A percentile compares a stretch with the other conserved stretches of the same genome.
Conservation (phyloP, 116 monocot genomes). For the Papilionanthe hybrid region DNA sequence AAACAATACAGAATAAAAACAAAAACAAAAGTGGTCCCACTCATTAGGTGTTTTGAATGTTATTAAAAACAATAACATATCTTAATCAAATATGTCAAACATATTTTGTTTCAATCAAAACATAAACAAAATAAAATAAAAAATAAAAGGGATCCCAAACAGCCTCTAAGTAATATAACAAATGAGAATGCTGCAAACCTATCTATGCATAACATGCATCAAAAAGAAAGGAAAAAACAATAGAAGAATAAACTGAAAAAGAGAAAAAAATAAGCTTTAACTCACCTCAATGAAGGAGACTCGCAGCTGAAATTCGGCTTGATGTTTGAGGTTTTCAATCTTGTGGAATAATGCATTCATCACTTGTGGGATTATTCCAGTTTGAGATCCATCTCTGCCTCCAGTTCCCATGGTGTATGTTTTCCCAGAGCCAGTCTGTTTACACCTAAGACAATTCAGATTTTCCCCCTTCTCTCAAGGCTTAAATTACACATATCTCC, state of each 20-base stretch:
- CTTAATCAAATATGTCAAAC: too few species aligned
- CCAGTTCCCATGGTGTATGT: slow-evolving; percentile 99
- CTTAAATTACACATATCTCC: not conserved
- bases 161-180: not conserved
- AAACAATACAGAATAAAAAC: too few species aligned
- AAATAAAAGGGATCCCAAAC: too few species aligned
- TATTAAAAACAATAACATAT: too few species aligned
- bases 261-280: not conserved
- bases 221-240: not conserved
- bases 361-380: slow-evolving; percentile 80
- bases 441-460: slow-evolving; percentile 14
- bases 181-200: not conserved
- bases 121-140: too few species aligned
- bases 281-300: slow-evolving; percentile 98
- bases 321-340: slow-evolving; percentile 66
- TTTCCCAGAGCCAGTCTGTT: slow-evolving; percentile 98
- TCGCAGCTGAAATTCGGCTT: slow-evolving; percentile 86
- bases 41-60: too few species aligned
- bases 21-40: too few species aligned
- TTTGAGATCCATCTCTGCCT: slow-evolving; percentile 54
- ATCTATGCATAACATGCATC: not conserved
- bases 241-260: not conserved
- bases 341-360: slow-evolving; percentile 80
- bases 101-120: too few species aligned
- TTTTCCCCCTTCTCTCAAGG: not conserved